Conservation (phyloP, 768 basidiomycete genomes). For the Aureoboletus auriporus region DNA sequence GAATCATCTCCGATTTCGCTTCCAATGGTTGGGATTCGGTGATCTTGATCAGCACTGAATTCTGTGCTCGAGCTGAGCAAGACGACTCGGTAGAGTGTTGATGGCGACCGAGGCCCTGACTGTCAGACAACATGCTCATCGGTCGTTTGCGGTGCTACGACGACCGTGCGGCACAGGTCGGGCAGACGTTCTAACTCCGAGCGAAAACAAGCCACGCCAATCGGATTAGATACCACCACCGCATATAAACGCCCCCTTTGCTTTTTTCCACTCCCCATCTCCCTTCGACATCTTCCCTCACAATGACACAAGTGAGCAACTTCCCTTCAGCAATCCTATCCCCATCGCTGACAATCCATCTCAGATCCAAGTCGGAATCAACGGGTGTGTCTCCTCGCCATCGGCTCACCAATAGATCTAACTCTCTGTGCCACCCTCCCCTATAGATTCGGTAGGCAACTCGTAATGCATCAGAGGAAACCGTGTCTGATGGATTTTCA, state of each 20-base stretch:
- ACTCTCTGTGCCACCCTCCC: constrained; percentile 8
- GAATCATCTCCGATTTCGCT: too few relatives aligned
- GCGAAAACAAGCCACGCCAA: constrained; percentile 7
- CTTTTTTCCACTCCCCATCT: constrained; percentile 1
- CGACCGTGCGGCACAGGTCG: constrained; percentile 11
- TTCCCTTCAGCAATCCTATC: neutral
- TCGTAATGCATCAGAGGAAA: neutral
- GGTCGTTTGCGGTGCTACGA: too few relatives aligned
- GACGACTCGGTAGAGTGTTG: too few relatives aligned
- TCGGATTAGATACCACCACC: constrained; percentile 20
- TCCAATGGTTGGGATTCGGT: too few relatives aligned
- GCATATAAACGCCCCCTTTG: constrained; percentile 25
- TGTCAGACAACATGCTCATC: too few relatives aligned
- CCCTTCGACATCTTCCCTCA: constrained; percentile 5
- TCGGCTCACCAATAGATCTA: constrained; percentile 7
- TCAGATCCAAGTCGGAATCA: constrained; percentile 89
- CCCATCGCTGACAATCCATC: constrained; percentile 2
- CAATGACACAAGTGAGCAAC: constrained; percentile 21
- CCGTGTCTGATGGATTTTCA: constrained; percentile 17
- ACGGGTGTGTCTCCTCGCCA: constrained; percentile 62
- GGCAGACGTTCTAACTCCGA: constrained; percentile 26
- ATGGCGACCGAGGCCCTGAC: too few relatives aligned
- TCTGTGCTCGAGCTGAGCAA: too few relatives aligned
- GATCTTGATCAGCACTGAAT: too few relatives aligned
- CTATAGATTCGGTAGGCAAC: constrained; percentile 64